A percentile compares a stretch with the other conserved stretches of the same genome.
Conservation (phyloP, 108 stramenopile species). For the Seminavis robusta region DNA sequence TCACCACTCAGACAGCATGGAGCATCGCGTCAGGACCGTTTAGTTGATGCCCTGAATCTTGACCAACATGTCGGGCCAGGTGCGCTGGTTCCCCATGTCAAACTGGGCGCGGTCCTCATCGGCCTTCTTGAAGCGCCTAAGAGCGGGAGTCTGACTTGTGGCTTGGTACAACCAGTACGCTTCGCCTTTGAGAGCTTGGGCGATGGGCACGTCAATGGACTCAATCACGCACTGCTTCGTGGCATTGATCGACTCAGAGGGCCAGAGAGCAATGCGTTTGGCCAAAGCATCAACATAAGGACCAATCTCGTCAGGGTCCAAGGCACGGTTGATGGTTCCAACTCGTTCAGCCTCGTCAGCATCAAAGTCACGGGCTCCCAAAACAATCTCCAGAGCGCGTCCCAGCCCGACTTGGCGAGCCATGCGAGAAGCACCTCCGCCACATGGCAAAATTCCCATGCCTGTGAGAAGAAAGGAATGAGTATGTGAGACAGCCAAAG, state of each 20-base stretch:
- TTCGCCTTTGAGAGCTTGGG: not conserved
- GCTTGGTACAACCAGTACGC: conserved; percentile 5
- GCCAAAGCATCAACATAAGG: conserved; percentile 3
- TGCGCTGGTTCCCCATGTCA: not conserved
- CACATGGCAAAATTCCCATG: conserved; percentile 1
- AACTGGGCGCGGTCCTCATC: not conserved
- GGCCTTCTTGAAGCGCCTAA: not conserved
- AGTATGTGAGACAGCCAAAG: no score
- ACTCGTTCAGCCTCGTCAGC: not conserved
- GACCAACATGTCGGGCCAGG: not conserved
- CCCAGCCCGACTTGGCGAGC: conserved; percentile 5
- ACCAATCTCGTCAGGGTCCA: conserved; percentile 4
- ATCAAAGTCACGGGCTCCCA: not conserved
- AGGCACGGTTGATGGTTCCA: conserved; percentile 1
- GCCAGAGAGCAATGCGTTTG: conserved; percentile 4
- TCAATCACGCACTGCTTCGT: not conserved
- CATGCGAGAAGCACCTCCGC: conserved; percentile 5
- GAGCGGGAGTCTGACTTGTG: conserved; percentile 1
- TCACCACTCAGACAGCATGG: no score
- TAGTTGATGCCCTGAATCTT: no score
- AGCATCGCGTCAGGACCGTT: no score
- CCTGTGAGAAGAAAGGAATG: no score
- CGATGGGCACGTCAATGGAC: conserved; percentile 1
- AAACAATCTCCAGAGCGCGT: not conserved
- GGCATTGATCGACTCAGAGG: not conserved